These are phyloP conservation scores for Pyrus bretschneideri DNA, from an alignment of 306 rosid species.

Conservation along the genomic window DNA sequence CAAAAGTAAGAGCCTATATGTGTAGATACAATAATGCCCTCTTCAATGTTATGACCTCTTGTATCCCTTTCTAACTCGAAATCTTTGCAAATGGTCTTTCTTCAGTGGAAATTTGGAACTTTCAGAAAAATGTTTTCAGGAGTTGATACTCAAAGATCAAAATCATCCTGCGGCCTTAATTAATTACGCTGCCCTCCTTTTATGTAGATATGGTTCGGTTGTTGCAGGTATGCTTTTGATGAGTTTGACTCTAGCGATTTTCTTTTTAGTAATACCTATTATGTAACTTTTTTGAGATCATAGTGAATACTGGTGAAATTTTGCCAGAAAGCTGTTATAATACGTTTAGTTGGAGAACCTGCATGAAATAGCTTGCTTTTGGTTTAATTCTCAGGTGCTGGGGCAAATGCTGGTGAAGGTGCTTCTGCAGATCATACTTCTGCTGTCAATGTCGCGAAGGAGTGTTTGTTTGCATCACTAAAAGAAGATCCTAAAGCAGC, in stretches of 20 bases:
- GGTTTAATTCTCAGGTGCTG: slow-evolving; percentile 59
- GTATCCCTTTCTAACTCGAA: neutral
- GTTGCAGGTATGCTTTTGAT: slow-evolving; percentile 64
- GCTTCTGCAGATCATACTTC: slow-evolving; percentile 45
- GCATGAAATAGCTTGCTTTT: neutral
- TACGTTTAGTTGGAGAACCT: slow-evolving; percentile 16
- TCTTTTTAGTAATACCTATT: neutral
- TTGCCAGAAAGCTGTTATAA: neutral
- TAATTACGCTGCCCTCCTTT: slow-evolving; percentile 76
- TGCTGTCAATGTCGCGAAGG: slow-evolving; percentile 76
- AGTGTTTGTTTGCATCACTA: slow-evolving; percentile 78
- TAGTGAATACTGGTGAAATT: neutral
- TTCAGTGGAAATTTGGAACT: slow-evolving; percentile 83
- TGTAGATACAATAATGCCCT: neutral
- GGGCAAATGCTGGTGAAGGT: slow-evolving; percentile 70
- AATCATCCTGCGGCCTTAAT: slow-evolving; percentile 88
- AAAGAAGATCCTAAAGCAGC: slow-evolving; percentile 82
- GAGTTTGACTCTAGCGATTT: neutral
- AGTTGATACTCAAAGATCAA: slow-evolving; percentile 84
- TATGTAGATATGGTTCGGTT: slow-evolving; percentile 71
- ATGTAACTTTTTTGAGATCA: neutral
- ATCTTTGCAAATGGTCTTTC: slow-evolving; percentile 13
- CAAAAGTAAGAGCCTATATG: slow-evolving; percentile 43
- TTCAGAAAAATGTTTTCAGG: slow-evolving; percentile 78
- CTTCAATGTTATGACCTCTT: neutral